A percentile compares a stretch with the other conserved stretches of the same genome.
Evolutionary conservation across 495 filamentous ascomycete genomes (phyloP).

Genomic region (Parachaetomium inaequale): DNA sequence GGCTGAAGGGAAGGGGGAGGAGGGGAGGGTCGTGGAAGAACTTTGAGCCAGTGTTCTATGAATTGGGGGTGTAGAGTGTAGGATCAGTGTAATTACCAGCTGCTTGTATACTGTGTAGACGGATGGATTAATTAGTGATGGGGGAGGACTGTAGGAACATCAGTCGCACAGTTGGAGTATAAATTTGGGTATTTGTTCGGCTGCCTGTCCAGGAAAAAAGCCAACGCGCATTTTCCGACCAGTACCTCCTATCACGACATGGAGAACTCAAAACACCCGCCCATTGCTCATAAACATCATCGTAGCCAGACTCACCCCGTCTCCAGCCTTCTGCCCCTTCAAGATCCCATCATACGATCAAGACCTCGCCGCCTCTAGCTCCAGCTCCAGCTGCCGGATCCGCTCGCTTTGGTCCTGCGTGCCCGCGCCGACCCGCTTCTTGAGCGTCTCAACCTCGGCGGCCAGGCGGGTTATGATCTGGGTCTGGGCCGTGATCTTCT

Average conservation of each 20-base stretch:
- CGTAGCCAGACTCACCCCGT: neutral
- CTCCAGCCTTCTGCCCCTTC: neutral
- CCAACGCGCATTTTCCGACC: constrained; percentile 7
- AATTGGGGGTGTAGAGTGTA: too few relatives aligned
- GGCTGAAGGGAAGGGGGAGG: too few relatives aligned
- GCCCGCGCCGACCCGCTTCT: constrained; percentile 57
- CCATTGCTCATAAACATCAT: constrained; percentile 13
- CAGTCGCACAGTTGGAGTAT: neutral
- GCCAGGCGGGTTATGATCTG: constrained; percentile 62
- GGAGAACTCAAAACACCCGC: neutral
- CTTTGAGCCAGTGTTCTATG: neutral
- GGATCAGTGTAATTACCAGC: too few relatives aligned
- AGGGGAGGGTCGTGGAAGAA: neutral
- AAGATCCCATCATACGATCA: constrained; percentile 12
- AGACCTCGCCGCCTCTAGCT: constrained; percentile 55
- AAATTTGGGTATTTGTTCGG: constrained; percentile 11
- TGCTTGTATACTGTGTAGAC: too few relatives aligned
- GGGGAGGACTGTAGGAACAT: too few relatives aligned
- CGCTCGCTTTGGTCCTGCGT: constrained; percentile 62
- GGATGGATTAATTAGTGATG: too few relatives aligned
- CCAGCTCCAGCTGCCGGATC: constrained; percentile 65
- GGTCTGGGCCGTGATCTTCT: constrained; percentile 56
- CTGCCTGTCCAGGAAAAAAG: constrained; percentile 15
- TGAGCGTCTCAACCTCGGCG: constrained; percentile 66
- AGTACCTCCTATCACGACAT: neutral